Percentiles rank a stretch among this genome's conserved stretches.
Evolutionary conservation across 345 rosid genomes (phyloP).

Genomic region (Eucalyptus shirleyi): DNA sequence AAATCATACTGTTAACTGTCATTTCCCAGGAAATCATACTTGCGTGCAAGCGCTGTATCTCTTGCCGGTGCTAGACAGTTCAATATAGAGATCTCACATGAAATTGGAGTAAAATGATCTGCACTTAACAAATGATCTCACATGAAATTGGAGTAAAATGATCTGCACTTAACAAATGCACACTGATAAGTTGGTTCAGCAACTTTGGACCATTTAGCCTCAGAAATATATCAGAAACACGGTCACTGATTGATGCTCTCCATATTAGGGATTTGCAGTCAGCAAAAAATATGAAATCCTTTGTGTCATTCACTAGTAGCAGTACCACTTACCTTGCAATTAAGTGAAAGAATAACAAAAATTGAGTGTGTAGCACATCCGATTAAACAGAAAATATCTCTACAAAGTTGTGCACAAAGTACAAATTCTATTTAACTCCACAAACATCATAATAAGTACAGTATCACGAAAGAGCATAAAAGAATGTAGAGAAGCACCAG

Average conservation of each 20-base stretch:
- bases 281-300: background rate
- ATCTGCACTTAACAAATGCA: background rate
- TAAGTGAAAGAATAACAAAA: background rate
- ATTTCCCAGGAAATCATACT: background rate
- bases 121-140: no score
- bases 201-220: background rate
- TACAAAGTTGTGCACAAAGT: background rate
- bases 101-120: background rate
- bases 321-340: background rate
- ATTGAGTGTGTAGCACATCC: background rate
- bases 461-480: background rate
- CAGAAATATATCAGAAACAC: background rate
- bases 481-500: background rate
- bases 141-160: no score
- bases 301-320: background rate
- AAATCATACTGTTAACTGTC: background rate
- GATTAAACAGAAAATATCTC: background rate
- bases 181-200: background rate
- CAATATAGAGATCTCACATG: background rate
- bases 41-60: background rate
- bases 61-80: background rate
- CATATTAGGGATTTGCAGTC: background rate
- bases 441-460: background rate
- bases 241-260: background rate
- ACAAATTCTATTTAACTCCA: background rate